Base-by-base conservation (phyloP, 2,329 filamentous ascomycete species). In the Apiospora pterosperma region DNA sequence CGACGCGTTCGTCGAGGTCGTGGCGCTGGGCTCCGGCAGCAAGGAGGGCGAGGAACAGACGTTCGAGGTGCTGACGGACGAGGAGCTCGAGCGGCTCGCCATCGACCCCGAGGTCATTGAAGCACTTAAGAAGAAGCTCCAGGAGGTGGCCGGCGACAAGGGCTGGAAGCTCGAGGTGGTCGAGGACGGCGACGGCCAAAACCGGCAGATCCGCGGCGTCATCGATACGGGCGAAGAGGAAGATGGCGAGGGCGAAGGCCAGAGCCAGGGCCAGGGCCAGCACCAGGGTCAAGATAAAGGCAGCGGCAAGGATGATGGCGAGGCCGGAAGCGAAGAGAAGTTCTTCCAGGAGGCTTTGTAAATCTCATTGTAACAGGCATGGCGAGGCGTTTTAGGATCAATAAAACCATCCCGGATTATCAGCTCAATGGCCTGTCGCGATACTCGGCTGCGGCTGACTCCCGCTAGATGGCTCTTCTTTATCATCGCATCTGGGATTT, bases 91-190 rank as follows among this genome's bases (percentile, higher is more conserved):
- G 72, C 85, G 87, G 70, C 78, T 92, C 55, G 87, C 90, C 16
- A 80, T 95, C 36, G 85, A 89, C 63, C 85, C 85, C 0, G 84
- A 89, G 59, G 83, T 89, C 52, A 82, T 97, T 3, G 88, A 94
- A 70, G 82, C 88, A 58, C 81, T 97, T 74, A 85, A 85, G 71
- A 84, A 88, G 67, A 82, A 92, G 72, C 77, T 97, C 65, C 84
- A 91, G 73, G 85, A 88, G 70, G 74, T 91, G 44, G 92, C 92
- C 0, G 86, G 88, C 3, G 88, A 90, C 8, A 86, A 88, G 68
- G 88, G 88, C 19, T 97, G 93, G 93, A 91, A 89, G 71, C 80
- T 97, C 65, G 92, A 96, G 76, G 82, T 96, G 16, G 86, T 96
- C 1, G 90, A 96, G 71, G 82, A 87, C 12, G 85, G 89, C 1